Evolutionary conservation across 176 grass and related monocot species (phyloP).

Genomic region (Aegilops longissima): DNA sequence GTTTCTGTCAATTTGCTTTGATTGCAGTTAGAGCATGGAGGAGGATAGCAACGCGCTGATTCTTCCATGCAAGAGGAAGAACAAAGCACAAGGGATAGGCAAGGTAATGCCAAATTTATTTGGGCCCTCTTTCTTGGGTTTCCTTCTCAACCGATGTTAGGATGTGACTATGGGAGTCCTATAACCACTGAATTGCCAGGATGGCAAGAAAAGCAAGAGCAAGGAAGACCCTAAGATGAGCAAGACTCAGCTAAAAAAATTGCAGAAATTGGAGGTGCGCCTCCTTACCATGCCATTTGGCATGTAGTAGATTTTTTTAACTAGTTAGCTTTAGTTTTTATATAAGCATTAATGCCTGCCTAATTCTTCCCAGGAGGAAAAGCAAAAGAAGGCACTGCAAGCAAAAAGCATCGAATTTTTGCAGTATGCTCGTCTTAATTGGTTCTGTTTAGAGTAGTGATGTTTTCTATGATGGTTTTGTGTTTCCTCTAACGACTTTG

Average conservation of each 20-base stretch:
- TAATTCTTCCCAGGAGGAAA: constrained; percentile 63
- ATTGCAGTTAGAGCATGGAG: constrained; percentile 45
- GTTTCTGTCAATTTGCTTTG: neutral
- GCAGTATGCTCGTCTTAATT: constrained; percentile 44
- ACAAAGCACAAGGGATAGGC: constrained; percentile 53
- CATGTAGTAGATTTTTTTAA: neutral
- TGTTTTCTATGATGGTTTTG: constrained; percentile 10
- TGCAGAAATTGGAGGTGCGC: constrained; percentile 72
- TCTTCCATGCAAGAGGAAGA: constrained; percentile 65
- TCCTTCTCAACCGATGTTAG: neutral
- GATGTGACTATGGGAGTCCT: neutral
- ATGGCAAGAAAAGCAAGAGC: constrained; percentile 40
- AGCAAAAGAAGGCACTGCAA: constrained; percentile 63
- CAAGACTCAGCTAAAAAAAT: constrained; percentile 68
- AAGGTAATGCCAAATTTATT: constrained; percentile 46
- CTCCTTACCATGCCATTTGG: constrained; percentile 7
- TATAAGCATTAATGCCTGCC: neutral
- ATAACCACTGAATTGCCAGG: constrained; percentile 32
- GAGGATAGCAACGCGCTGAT: constrained; percentile 56
- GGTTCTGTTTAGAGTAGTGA: neutral
- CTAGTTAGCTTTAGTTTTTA: constrained; percentile 1
- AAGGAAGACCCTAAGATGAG: constrained; percentile 62
- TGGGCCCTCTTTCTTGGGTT: constrained; percentile 1
- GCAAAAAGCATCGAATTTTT: constrained; percentile 68
- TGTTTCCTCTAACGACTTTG: neutral